A percentile compares a stretch with the other conserved stretches of the same genome.
These are phyloP conservation scores for Solanum chilense DNA, from an alignment of 257 asterid genomes.

Conservation along the genomic window DNA sequence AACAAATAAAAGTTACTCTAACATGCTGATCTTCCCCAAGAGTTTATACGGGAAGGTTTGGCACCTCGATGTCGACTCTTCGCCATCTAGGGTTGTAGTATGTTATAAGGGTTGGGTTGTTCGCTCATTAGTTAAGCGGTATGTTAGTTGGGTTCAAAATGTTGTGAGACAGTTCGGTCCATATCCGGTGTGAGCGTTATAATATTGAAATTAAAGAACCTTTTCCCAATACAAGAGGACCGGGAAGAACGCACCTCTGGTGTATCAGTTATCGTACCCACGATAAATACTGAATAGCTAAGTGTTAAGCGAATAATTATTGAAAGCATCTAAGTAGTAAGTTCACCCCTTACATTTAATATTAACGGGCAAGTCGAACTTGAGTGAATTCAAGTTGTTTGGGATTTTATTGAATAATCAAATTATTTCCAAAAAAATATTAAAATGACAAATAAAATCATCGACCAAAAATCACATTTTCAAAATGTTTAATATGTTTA, in stretches of 20 bases:
- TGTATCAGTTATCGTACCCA: neutral
- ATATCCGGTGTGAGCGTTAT: neutral
- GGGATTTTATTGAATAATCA: neutral
- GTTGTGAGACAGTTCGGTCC: neutral
- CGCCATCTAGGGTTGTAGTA: neutral
- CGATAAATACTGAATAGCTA: no score
- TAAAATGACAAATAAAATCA: neutral
- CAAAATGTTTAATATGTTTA: neutral
- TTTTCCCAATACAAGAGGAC: neutral
- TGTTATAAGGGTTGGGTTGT: no score
- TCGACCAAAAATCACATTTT: neutral
- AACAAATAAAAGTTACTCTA: no score
- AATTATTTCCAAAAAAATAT: no score
- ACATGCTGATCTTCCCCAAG: neutral
- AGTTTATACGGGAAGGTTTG: neutral
- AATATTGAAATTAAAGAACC: neutral
- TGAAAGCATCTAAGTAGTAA: neutral
- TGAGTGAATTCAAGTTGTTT: neutral
- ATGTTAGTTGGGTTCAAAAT: neutral
- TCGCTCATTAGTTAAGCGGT: neutral
- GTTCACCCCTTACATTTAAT: no score
- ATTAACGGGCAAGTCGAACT: neutral
- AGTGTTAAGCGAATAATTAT: neutral
- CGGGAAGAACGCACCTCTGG: rapidly evolving
- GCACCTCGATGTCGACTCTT: neutral